Evolutionary conservation across 192 early-diverging fungal species (phyloP).

Genomic region (Coemansia erecta): DNA sequence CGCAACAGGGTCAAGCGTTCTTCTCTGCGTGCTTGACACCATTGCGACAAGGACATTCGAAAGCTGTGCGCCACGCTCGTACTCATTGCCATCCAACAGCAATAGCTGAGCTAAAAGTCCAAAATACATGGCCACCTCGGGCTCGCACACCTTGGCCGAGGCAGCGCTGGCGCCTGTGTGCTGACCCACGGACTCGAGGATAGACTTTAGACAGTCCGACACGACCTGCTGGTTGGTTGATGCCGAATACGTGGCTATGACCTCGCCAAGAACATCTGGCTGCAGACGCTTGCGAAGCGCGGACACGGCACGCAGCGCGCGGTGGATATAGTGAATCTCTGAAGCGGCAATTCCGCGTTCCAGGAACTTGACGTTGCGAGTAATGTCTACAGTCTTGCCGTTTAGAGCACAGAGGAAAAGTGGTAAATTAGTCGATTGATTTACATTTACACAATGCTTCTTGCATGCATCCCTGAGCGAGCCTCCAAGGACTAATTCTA

Average conservation of each 20-base stretch:
- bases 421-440: too few relatives aligned
- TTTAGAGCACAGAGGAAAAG: too few relatives aligned
- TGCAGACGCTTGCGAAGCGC: constrained; percentile 78
- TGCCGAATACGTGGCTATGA: constrained; percentile 55
- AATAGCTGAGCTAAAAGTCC: constrained; percentile 76
- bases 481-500: background rate
- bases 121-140: constrained; percentile 86
- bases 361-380: constrained; percentile 79
- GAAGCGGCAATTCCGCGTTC: constrained; percentile 79
- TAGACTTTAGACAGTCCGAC: constrained; percentile 20
- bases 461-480: too few relatives aligned
- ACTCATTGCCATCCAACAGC: constrained; percentile 74
- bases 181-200: constrained; percentile 12
- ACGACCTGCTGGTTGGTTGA: constrained; percentile 16
- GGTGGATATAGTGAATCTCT: constrained; percentile 84
- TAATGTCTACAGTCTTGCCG: constrained; percentile 66
- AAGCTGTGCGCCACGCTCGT: constrained; percentile 68
- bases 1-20: constrained; percentile 86
- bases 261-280: constrained; percentile 59
- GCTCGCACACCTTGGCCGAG: constrained; percentile 49
- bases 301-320: constrained; percentile 80
- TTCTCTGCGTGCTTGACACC: constrained; percentile 71
- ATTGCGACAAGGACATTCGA: constrained; percentile 63
- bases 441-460: too few relatives aligned
- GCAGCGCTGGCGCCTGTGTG: constrained; percentile 4